Conservation (phyloP, 345 rosid genomes). For the Toxicodendron radicans region DNA sequence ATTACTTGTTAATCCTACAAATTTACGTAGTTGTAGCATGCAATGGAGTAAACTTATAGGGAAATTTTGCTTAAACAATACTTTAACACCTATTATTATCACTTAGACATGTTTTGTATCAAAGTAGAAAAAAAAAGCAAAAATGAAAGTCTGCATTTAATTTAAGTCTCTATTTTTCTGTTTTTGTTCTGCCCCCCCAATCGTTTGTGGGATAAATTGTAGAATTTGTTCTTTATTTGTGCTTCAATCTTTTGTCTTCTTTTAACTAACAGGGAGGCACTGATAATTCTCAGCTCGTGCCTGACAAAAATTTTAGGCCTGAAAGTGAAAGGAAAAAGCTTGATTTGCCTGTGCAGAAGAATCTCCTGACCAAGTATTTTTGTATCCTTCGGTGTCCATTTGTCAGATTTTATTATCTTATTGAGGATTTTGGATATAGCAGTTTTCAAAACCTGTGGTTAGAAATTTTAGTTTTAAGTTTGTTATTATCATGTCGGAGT, state of each 20-base stretch:
- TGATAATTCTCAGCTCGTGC: slow-evolving; percentile 34
- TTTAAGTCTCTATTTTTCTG: slow-evolving; percentile 11
- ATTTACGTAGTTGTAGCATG: not conserved
- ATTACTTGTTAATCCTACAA: not conserved
- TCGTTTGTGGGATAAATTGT: not conserved
- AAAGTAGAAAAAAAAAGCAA: not conserved
- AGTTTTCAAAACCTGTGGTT: not conserved
- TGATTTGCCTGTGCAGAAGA: slow-evolving; percentile 93
- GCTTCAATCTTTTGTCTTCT: slow-evolving; percentile 8
- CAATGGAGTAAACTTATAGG: not conserved
- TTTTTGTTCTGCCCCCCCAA: not conserved
- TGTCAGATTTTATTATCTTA: slow-evolving; percentile 2
- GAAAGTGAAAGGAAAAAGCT: slow-evolving; percentile 65
- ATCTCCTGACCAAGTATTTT: slow-evolving; percentile 85
- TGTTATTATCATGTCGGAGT: not conserved
- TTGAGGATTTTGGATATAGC: slow-evolving; percentile 5
- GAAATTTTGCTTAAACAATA: not conserved
- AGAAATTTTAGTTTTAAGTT: too few relatives aligned
- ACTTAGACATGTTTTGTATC: not conserved
- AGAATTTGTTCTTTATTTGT: not conserved
- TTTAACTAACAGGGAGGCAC: slow-evolving; percentile 44
- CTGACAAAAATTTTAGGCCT: slow-evolving; percentile 37
- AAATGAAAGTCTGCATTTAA: slow-evolving; percentile 11
- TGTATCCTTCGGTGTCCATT: slow-evolving; percentile 64
- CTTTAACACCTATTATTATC: not conserved